Evolutionary conservation across 495 filamentous ascomycete genomes (phyloP).

Genomic region (Aspergillus panamensis): DNA sequence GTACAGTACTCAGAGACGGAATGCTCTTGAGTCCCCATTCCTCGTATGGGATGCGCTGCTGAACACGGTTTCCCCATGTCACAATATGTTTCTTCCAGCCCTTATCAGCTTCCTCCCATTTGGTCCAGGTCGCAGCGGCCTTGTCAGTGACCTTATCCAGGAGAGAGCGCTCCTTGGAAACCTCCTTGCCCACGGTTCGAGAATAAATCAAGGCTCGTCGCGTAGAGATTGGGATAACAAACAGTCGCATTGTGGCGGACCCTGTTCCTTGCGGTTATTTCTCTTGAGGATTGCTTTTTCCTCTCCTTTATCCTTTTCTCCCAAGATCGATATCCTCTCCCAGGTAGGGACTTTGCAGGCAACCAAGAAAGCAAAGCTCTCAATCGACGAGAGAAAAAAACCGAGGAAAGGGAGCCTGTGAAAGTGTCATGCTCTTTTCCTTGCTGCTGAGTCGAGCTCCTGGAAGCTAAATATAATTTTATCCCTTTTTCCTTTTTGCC

Average conservation of each 20-base stretch:
- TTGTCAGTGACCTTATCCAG: constrained; percentile 63
- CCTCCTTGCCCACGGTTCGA: constrained; percentile 58
- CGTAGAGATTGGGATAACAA: constrained; percentile 91
- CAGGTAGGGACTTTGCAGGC: constrained; percentile 7
- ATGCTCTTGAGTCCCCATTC: constrained; percentile 98
- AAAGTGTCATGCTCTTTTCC: constrained; percentile 23
- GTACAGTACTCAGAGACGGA: constrained; percentile 70
- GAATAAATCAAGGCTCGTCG: constrained; percentile 90
- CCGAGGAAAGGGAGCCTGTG: constrained; percentile 15
- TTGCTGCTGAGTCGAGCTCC: neutral
- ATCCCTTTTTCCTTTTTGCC: neutral
- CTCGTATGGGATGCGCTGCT: constrained; percentile 87
- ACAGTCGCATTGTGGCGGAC: constrained; percentile 73
- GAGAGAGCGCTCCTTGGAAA: constrained; percentile 47
- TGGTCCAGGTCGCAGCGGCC: constrained; percentile 70
- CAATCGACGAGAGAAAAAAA: constrained; percentile 21
- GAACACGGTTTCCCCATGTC: constrained; percentile 75
- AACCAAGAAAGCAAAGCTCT: constrained; percentile 19
- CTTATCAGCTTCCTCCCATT: constrained; percentile 78
- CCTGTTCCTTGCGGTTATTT: neutral
- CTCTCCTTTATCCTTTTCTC: neutral
- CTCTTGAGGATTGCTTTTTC: neutral
- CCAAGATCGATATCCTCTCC: constrained; percentile 2
- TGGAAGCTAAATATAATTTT: too few species aligned
- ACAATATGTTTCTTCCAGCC: constrained; percentile 88